Evolutionary conservation across 1,139 yeast genomes (phyloP), one percentile per base, ranked within the genome.

Genomic region (Arxiozyma slooffiae): DNA sequence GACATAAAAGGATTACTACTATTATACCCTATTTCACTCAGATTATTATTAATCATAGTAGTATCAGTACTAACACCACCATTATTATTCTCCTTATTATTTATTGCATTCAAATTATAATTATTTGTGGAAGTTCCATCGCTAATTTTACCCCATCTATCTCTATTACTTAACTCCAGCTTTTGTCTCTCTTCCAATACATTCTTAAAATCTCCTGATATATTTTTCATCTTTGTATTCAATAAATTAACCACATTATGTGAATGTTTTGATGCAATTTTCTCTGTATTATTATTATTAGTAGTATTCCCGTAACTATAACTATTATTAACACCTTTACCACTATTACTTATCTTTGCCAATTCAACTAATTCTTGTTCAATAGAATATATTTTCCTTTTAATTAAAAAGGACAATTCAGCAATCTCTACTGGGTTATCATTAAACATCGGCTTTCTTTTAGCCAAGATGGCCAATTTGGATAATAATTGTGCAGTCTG

Each of bases 401-500:
- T 94, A 62, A 92, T 89, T 47, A 92, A 85, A 63, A 85, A 87
- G 1, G 98, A 89, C 58, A 94, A 74, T 67, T 92, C 97, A 20
- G 92, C 87, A 55, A 94, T 87, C 65, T 92, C 98, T 4, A 52
- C 44, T 1, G 98, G 97, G 59, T 85, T 82, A 67, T 94, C 98
- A 64, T 90, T 96, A 61, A 92, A 87, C 62, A 92, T 70, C n/a
- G 97, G 95, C 66, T 89, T 90, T 59, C 90, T 74, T 66, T 85
- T 87, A 9, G 98, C 97, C 56, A 92, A 69, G 45, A 79, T 69
- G 1, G 98, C 96, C 48, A 92, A 74, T 59, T 89, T 83, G 47
- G 85, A 81, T 53, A 94, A 74, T 61, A 89, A 74, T 52, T 82
- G 89, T 2, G 97, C 90, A n/a, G 94, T 88, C 53, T 81, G 83